Percentiles rank a stretch among this genome's conserved stretches.
Evolutionary conservation across 805 yeast genomes (phyloP).

Genomic region (Pichia phayaonensis): DNA sequence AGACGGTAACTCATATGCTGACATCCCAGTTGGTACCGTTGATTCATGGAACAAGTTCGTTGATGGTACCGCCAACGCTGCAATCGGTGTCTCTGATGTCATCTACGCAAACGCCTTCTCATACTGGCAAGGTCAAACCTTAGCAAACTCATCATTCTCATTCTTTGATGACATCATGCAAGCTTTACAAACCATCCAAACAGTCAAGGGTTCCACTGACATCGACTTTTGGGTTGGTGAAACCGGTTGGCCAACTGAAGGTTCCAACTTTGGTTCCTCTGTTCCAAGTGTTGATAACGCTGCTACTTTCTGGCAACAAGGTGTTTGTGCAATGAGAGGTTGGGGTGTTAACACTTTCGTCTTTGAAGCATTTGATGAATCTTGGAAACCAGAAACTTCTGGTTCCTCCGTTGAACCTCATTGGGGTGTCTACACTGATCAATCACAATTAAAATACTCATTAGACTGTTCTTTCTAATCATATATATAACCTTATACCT

Average conservation of each 20-base stretch:
- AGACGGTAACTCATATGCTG: constrained; percentile 68
- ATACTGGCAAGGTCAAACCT: constrained; percentile 97
- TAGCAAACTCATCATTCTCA: constrained; percentile 75
- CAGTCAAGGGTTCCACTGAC: constrained; percentile 79
- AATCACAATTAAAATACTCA: constrained; percentile 37
- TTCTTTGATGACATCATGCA: constrained; percentile 97
- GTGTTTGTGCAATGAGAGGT: constrained; percentile 86
- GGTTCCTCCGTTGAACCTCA: constrained; percentile 84
- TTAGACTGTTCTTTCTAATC: constrained; percentile 40
- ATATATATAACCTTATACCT: not conserved
- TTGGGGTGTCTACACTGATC: constrained; percentile 83
- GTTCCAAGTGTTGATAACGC: constrained; percentile 71
- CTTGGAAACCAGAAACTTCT: constrained; percentile 90
- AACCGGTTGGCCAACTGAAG: constrained; percentile 95
- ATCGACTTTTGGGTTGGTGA: constrained; percentile 93
- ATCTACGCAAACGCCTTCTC: constrained; percentile 94
- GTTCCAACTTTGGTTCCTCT: constrained; percentile 62
- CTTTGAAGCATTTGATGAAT: constrained; percentile 93
- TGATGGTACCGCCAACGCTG: constrained; percentile 64
- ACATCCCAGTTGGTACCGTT: constrained; percentile 80
- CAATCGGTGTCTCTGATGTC: constrained; percentile 74
- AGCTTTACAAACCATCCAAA: constrained; percentile 84
- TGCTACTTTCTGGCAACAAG: constrained; percentile 73
- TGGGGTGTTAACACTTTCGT: constrained; percentile 93
- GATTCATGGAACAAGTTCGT: constrained; percentile 94